Conservation (phyloP, 495 filamentous ascomycete genomes). For the Parmelia sp. region DNA sequence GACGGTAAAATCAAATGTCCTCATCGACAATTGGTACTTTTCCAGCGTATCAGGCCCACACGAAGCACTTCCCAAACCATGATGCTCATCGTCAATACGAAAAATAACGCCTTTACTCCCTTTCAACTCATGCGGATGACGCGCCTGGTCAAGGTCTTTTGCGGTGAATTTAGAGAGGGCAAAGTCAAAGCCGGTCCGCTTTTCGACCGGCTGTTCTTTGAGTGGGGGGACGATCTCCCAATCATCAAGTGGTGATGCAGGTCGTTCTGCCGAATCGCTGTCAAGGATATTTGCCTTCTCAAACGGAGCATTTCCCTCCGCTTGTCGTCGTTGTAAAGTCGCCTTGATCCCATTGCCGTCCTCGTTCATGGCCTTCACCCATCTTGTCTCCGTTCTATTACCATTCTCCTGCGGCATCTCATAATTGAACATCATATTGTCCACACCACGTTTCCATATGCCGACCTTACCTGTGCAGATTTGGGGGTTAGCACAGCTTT, state of each 20-base stretch:
- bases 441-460: slow-evolving; percentile 38
- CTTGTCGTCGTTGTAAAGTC: slow-evolving; percentile 19
- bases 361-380: slow-evolving; percentile 43
- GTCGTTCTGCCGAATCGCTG: background rate
- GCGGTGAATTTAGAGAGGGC: slow-evolving; percentile 47
- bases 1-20: slow-evolving; percentile 24
- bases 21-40: slow-evolving; percentile 38
- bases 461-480: slow-evolving; percentile 49
- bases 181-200: slow-evolving; percentile 38
- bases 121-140: slow-evolving; percentile 56
- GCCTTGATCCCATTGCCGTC: slow-evolving; percentile 36
- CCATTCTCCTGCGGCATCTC: slow-evolving; percentile 60
- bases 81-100: slow-evolving; percentile 50
- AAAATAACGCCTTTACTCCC: slow-evolving; percentile 48
- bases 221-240: slow-evolving; percentile 25
- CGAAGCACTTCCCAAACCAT: slow-evolving; percentile 53
- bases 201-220: slow-evolving; percentile 32
- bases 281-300: slow-evolving; percentile 4
- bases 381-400: slow-evolving; percentile 55
- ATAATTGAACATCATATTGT: slow-evolving; percentile 49
- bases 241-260: slow-evolving; percentile 30
- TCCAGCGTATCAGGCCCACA: slow-evolving; percentile 55
- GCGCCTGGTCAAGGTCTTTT: slow-evolving; percentile 47
- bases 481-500: too few relatives aligned
- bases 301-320: background rate